Percentiles rank a stretch among this genome's conserved stretches.
phyloP scores from a whole-genome alignment of 2,329 filamentous ascomycete genomes.

The Alternaria ventricosa region DNA sequence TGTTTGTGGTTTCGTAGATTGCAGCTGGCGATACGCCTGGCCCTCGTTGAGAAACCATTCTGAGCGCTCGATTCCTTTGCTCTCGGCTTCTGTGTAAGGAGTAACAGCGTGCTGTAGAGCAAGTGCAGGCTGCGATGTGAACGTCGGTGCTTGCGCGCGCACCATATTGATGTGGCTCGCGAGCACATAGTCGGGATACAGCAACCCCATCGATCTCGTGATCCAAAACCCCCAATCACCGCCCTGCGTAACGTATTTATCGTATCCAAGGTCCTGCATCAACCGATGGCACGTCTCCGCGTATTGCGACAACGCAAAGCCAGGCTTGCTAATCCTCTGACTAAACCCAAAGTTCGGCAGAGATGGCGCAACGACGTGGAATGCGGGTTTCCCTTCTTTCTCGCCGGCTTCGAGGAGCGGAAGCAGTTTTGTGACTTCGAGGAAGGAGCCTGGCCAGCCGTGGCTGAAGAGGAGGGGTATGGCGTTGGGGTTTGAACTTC shows the following conservation, averaged over 20 bases:
- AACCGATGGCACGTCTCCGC: slow-evolving; percentile 70
- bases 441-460: slow-evolving; percentile 73
- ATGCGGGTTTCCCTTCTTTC: slow-evolving; percentile 52
- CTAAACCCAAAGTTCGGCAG: slow-evolving; percentile 65
- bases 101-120: slow-evolving; percentile 63
- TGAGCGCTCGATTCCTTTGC: slow-evolving; percentile 59
- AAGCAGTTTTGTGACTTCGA: slow-evolving; percentile 70
- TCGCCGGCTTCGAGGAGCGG: slow-evolving; percentile 46
- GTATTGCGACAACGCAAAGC: slow-evolving; percentile 66
- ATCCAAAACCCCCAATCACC: slow-evolving; percentile 76
- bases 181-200: slow-evolving; percentile 64
- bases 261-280: slow-evolving; percentile 72
- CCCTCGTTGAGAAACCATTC: slow-evolving; percentile 66
- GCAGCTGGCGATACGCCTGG: slow-evolving; percentile 64
- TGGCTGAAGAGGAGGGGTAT: slow-evolving; percentile 73
- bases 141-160: slow-evolving; percentile 48
- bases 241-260: slow-evolving; percentile 63
- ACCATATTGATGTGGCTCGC: slow-evolving; percentile 70
- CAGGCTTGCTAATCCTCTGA: slow-evolving; percentile 57
- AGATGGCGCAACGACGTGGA: slow-evolving; percentile 61
- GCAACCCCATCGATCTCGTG: slow-evolving; percentile 65
- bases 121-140: slow-evolving; percentile 61
- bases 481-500: slow-evolving; percentile 57
- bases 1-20: slow-evolving; percentile 75
- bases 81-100: slow-evolving; percentile 62